Evolutionary conservation across 768 basidiomycete genomes (phyloP), one percentile per base, ranked within the genome.

Genomic region (Trametopsis cervina): DNA sequence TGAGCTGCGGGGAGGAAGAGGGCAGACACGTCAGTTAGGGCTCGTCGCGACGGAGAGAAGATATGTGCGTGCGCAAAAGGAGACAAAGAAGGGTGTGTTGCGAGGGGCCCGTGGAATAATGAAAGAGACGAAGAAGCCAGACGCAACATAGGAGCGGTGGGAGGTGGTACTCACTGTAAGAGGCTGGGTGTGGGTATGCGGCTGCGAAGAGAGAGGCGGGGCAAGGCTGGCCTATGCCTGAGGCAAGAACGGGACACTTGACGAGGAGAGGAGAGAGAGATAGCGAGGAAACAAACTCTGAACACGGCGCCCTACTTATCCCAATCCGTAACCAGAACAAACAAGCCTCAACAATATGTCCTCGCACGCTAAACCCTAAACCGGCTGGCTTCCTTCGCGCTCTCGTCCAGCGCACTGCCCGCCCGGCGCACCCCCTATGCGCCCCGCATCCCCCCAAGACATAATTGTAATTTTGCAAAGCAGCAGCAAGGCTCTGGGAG

Each of bases 131-230:
- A 27, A 25, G 37, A 33, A 47, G n/a, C 9, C 29, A 33, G 7
- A 7, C 29, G 15, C 15, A 33, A 33, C 7, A 15, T 7, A 7
- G 15, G 29, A 33, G 35, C 46, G 43, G 36, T 26, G 9, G 49
- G 40, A 25, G 42, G 24, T 42, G 50, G 45, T 37, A 70, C 71
- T 55, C 57, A 75, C 73, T 68, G 65, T 70, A 68, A 73, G 69
- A 15, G 29, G 29, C 7, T 7, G 68, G 69, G 67, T 67, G 75
- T 74, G 72, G n/a, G n/a, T n/a, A n/a, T n/a, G n/a, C n/a, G 74
- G 70, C 65, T 66, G 69, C 73, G 69, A 80, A 71, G 76, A 73
- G 74, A 77, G 76, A 76, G 75, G 71, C n/a, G 69, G 75, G 71
- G 70, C 66, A 52, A 69, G 71, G 69, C 66, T 69, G 52, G 54